Evolutionary conservation across 768 basidiomycete genomes (phyloP).

Genomic region (Serendipita vermifera): DNA sequence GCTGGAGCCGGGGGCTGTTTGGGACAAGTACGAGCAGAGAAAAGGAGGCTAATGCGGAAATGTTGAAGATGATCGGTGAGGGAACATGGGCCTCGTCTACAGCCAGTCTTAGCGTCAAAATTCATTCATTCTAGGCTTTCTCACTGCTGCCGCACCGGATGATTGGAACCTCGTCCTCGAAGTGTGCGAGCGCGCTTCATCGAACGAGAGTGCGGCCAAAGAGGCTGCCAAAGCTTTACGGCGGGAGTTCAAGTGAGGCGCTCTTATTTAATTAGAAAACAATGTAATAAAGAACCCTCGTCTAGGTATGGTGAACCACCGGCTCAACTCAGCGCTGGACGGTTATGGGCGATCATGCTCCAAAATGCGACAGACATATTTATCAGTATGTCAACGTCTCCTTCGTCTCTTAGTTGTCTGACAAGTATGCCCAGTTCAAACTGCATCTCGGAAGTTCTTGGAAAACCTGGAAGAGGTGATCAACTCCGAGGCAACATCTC

Average conservation of each 20-base stretch:
- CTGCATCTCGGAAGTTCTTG: constrained; percentile 61
- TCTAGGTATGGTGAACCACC: constrained; percentile 59
- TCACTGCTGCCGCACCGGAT: constrained; percentile 35
- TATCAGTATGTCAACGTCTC: too few species aligned
- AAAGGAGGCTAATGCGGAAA: constrained; percentile 14
- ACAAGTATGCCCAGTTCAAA: constrained; percentile 30
- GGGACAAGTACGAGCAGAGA: background rate
- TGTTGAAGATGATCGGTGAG: constrained; percentile 18
- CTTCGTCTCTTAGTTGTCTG: too few species aligned
- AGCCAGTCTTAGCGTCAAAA: too few species aligned
- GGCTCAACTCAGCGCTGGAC: constrained; percentile 61
- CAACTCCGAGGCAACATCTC: constrained; percentile 46
- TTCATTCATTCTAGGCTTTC: constrained; percentile 11
- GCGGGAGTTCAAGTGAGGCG: constrained; percentile 70
- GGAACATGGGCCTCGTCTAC: background rate
- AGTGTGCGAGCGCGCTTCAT: constrained; percentile 71
- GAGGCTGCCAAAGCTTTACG: constrained; percentile 74
- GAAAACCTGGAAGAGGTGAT: constrained; percentile 68
- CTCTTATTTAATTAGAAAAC: constrained; percentile 10
- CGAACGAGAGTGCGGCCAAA: constrained; percentile 58
- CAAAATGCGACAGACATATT: constrained; percentile 65
- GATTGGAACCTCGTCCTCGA: constrained; percentile 74
- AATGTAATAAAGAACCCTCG: too few species aligned
- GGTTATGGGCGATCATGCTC: constrained; percentile 84
- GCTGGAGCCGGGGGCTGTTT: background rate